Conservation (phyloP, 768 basidiomycete genomes). For the Kwoniella pini region DNA sequence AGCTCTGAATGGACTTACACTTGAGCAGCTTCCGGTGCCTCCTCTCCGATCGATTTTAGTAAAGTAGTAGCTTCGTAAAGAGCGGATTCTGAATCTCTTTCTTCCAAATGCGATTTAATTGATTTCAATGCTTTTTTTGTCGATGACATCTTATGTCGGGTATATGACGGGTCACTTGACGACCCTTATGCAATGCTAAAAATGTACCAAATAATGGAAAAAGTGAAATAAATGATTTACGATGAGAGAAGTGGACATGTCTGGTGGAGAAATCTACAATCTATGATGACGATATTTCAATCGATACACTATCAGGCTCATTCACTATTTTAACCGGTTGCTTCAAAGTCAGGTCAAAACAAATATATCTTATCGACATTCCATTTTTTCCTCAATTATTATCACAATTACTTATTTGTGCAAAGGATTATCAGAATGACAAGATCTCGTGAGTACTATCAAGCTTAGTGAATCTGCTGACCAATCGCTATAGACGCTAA, state of each 20-base stretch:
- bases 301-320: slow-evolving; percentile 9
- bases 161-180: neutral
- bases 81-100: slow-evolving; percentile 38
- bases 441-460: slow-evolving; percentile 17
- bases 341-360: neutral
- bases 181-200: slow-evolving; percentile 10
- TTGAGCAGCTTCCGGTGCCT: slow-evolving; percentile 36
- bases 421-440: slow-evolving; percentile 1
- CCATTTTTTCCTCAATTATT: neutral
- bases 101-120: slow-evolving; percentile 40
- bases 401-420: neutral
- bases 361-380: no score
- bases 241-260: slow-evolving; percentile 7
- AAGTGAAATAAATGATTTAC: neutral
- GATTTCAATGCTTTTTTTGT: slow-evolving; percentile 48
- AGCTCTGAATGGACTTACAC: slow-evolving; percentile 21
- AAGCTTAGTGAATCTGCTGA: neutral
- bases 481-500: slow-evolving; percentile 28
- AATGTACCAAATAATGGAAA: neutral
- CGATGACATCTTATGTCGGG: slow-evolving; percentile 20
- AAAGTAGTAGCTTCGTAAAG: slow-evolving; percentile 37
- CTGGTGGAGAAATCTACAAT: neutral
- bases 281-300: neutral
- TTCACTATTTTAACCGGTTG: neutral
- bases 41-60: slow-evolving; percentile 32